Base-by-base conservation (phyloP, 1,284 basidiomycete species). In the Boletellus dicymbophilus region DNA sequence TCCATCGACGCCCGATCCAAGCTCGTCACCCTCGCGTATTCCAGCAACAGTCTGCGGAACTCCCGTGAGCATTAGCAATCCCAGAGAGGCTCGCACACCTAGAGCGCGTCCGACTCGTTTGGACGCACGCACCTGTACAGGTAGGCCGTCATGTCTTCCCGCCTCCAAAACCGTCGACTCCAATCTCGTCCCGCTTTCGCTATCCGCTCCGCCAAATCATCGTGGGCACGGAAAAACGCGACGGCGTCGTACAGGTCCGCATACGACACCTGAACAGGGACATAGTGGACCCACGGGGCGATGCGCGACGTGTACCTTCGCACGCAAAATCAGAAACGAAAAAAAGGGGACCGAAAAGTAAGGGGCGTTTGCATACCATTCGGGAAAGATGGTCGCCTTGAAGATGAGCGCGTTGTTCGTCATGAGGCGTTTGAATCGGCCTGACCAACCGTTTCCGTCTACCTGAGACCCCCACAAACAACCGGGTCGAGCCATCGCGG, bases 401-500 rank as follows among this genome's bases (percentile, higher is more conserved):
- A 87, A 79, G 10, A 88, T 68, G 31, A 86, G 68, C 3, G 84
- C 75, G 45, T 84, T 83, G 22, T 79, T 77, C 22, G 79, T 78
- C 56, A 89, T 79, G 10, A 88, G 71, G 0, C 83, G 71, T 55
- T 85, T 84, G 66, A 88, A 88, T 1, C 86, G 77, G 27, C 81
- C 77, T 9, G 80, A 84, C 85, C 85, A 88, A 1, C 81, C 85
- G 56, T 88, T 85, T 3, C 85, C 85, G 56, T 88, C 82, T 13
- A 81, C 66, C 80, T 82, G 16, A 7, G 5, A n/a, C n/a, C 30
- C 6, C 12, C 13, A 7, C 31, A n/a, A 33, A n/a, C 31, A 31
- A 11, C 5, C n/a, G 2, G 15, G 15, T 13, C n/a, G 8, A 16
- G 4, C 8, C 18, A 13, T 33, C 36, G 4, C 12, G 12, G n/a